phyloP scores from a whole-genome alignment of 2,329 filamentous ascomycete species.

The Penicillium aurantiogriseum region DNA sequence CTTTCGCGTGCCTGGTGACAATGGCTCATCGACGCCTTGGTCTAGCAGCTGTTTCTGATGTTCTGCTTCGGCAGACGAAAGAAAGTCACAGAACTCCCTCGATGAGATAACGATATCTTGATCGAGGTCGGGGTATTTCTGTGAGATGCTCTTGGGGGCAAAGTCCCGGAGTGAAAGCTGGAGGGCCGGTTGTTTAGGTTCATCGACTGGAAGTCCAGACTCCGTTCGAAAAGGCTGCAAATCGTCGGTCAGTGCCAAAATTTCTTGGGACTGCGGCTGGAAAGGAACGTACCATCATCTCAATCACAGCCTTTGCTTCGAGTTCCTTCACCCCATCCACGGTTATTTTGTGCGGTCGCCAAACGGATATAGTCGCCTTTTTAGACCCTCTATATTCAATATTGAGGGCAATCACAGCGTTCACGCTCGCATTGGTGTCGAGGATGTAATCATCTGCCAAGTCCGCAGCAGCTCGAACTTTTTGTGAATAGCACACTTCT shows the following conservation, averaged over 20 bases:
- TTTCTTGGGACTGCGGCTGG: neutral
- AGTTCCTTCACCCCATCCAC: constrained; percentile 2
- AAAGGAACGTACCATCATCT: neutral
- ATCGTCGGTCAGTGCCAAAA: neutral
- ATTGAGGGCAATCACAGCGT: constrained; percentile 7
- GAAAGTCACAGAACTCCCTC: neutral
- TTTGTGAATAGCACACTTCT: constrained; percentile 10
- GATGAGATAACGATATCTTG: constrained; percentile 8
- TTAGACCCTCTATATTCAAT: constrained; percentile 9
- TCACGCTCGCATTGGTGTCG: constrained; percentile 7
- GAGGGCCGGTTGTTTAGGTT: neutral
- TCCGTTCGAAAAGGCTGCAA: constrained; percentile 11
- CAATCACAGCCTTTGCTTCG: neutral
- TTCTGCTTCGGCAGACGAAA: neutral
- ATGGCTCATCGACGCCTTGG: neutral
- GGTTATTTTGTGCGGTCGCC: constrained; percentile 6
- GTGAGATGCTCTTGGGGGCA: neutral
- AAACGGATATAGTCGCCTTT: constrained; percentile 3
- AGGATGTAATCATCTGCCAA: constrained; percentile 9
- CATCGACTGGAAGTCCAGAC: constrained; percentile 3
- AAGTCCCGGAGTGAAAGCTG: constrained; percentile 6
- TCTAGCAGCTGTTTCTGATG: neutral
- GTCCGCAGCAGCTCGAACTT: constrained; percentile 3
- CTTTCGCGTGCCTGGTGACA: neutral
- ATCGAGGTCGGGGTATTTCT: neutral